These are phyloP conservation scores for Schoenoplectus triqueter DNA, from an alignment of 202 grass and related monocot genomes.

Conservation along the genomic window DNA sequence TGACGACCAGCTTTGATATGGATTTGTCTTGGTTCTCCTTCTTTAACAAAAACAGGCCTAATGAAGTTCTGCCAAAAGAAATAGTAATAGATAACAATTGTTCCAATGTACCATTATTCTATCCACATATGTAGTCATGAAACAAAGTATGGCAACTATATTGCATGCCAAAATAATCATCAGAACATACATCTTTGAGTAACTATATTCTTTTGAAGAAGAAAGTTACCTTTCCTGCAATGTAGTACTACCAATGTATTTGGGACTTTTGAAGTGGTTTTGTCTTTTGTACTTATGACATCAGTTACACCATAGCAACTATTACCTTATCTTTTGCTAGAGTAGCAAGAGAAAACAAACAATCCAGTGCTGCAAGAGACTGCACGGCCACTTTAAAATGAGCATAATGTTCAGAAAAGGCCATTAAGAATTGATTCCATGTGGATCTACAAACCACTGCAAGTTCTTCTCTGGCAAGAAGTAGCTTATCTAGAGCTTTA, in stretches of 20 bases:
- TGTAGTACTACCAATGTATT: neutral
- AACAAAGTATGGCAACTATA: neutral
- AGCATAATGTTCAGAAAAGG: constrained; percentile 67
- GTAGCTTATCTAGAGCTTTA: constrained; percentile 66
- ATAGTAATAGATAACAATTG: neutral
- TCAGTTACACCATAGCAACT: neutral
- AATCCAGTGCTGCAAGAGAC: constrained; percentile 84
- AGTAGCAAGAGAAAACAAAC: constrained; percentile 76
- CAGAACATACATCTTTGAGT: neutral
- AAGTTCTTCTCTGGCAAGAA: constrained; percentile 86
- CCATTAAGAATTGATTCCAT: constrained; percentile 77
- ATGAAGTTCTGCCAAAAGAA: constrained; percentile 70
- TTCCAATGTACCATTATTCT: neutral
- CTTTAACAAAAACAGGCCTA: constrained; percentile 66
- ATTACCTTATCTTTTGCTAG: constrained; percentile 84
- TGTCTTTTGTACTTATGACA: neutral
- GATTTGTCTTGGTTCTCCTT: constrained; percentile 84
- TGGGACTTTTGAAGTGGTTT: neutral
- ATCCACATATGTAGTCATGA: constrained; percentile 12
- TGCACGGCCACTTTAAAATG: constrained; percentile 82
- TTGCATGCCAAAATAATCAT: neutral
- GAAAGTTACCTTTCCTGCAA: neutral
- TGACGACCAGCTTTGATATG: constrained; percentile 77
- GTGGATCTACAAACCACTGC: constrained; percentile 67
- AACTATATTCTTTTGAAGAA: neutral